Evolutionary conservation across 1,139 yeast species (phyloP), one percentile per base, ranked within the genome.

Genomic region (Candida pseudoviswanathii): DNA sequence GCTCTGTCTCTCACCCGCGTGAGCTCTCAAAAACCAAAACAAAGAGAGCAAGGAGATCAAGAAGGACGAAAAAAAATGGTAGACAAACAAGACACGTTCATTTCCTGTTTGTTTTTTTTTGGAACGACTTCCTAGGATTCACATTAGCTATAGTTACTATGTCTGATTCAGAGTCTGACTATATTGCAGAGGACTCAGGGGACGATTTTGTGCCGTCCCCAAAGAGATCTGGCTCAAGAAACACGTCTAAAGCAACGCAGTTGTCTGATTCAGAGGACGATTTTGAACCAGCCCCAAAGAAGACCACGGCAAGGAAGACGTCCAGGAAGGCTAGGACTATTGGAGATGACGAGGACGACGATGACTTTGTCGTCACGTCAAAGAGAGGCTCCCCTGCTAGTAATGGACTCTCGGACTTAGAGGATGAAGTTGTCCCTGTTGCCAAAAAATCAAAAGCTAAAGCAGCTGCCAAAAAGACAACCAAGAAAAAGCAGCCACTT

Each of bases 251-350:
- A 40, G 34, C 30, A 25, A 25, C 22, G 2, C 57, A 53, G 44
- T 44, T 55, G 30, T 65, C 70, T 8, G 58, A 66, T 29, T 48
- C 61, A 24, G 71, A 67, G 7, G 41, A 37, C 25, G 30, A 25
- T 37, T 37, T 37, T 25, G 30, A 37, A 10, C 30, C 30, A 4
- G 29, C 30, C 3, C 41, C 41, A n/a, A 37, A 25, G n/a, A 37
- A 37, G 30, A 33, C 24, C 56, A 36, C 48, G 16, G 5, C 30
- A 5, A 27, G 30, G 30, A 27, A 27, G 30, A 27, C 37, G 24
- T 2, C 7, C 37, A 33, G 7, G 30, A 27, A 27, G 30, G 8
- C 8, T 5, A 27, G 5, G 30, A 27, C 30, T 27, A 27, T 27
- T 5, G 30, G 8, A 10, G 34, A 33, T 11, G 37, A 33, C 2